Conservation (phyloP, 2,329 filamentous ascomycete genomes). For the Gnomoniopsis smithogilvyi region DNA sequence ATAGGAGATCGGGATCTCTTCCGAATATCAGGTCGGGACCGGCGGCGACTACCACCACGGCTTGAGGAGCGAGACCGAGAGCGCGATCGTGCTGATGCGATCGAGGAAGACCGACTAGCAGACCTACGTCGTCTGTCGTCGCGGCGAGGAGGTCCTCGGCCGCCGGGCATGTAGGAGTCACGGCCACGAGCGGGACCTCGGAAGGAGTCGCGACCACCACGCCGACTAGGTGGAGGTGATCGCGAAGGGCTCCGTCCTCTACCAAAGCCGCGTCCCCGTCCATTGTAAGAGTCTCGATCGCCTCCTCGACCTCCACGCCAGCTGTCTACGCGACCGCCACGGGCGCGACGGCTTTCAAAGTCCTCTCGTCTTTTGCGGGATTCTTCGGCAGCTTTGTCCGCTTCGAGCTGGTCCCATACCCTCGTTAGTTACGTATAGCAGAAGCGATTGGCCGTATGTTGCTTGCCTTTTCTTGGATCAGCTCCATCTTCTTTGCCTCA, state of each 20-base stretch:
- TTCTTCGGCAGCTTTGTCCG: slow-evolving; percentile 77
- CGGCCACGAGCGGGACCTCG: slow-evolving; percentile 30
- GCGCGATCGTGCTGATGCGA: slow-evolving; percentile 25
- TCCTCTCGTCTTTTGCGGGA: slow-evolving; percentile 69
- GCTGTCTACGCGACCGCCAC: slow-evolving; percentile 43
- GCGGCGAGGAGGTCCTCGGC: slow-evolving; percentile 34
- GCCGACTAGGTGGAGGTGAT: slow-evolving; percentile 43
- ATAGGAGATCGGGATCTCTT: slow-evolving; percentile 35
- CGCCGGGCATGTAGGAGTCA: slow-evolving; percentile 51
- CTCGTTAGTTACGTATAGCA: not conserved
- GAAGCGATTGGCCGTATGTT: not conserved
- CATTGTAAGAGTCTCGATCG: slow-evolving; percentile 45
- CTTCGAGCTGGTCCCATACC: slow-evolving; percentile 60
- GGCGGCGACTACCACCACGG: slow-evolving; percentile 12
- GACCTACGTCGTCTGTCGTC: slow-evolving; percentile 42
- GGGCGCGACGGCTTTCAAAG: slow-evolving; percentile 59
- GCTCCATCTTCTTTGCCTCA: slow-evolving; percentile 92
- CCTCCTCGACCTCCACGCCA: slow-evolving; percentile 50
- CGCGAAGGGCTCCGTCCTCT: slow-evolving; percentile 42
- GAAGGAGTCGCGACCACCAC: slow-evolving; percentile 41
- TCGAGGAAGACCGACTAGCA: slow-evolving; percentile 35
- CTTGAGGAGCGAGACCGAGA: slow-evolving; percentile 20
- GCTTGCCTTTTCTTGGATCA: slow-evolving; percentile 88
- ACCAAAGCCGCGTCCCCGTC: slow-evolving; percentile 41
- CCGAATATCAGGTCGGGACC: slow-evolving; percentile 21